Evolutionary conservation across 805 yeast species (phyloP).

Genomic region (Nematodospora valgi): DNA sequence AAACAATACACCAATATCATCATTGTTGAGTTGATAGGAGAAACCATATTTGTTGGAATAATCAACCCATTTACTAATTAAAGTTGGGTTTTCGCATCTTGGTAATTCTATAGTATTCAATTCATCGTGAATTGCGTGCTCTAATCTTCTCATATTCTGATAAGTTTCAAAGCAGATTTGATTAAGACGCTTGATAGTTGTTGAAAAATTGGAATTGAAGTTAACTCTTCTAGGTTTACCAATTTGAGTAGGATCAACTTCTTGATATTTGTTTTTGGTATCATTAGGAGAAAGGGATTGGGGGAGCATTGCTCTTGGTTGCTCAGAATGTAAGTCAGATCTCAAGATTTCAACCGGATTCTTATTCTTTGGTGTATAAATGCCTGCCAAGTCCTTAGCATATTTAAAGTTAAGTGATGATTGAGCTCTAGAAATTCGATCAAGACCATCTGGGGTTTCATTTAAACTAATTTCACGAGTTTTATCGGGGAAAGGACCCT

Average conservation of each 20-base stretch:
- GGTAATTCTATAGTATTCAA: conserved; percentile 37
- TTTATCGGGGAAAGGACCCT: conserved; percentile 75
- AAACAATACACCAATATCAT: conserved; percentile 86
- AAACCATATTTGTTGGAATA: conserved; percentile 94
- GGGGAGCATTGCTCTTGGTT: conserved; percentile 70
- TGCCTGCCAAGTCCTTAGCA: conserved; percentile 64
- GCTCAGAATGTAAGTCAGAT: conserved; percentile 67
- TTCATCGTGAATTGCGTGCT: conserved; percentile 29
- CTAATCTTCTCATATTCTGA: conserved; percentile 41
- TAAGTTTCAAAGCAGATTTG: conserved; percentile 34
- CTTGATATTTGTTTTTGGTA: conserved; percentile 82
- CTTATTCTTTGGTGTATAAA: conserved; percentile 48
- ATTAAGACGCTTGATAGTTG: conserved; percentile 37
- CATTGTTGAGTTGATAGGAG: conserved; percentile 86
- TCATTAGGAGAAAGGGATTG: conserved; percentile 90
- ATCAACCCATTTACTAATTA: conserved; percentile 96
- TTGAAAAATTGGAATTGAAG: conserved; percentile 36
- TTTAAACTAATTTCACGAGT: conserved; percentile 62
- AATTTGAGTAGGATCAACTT: conserved; percentile 44
- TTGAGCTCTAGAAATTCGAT: conserved; percentile 53
- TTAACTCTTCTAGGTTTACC: conserved; percentile 36
- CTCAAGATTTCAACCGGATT: conserved; percentile 69
- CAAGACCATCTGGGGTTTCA: conserved; percentile 56
- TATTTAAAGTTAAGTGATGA: conserved; percentile 65
- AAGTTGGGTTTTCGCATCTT: conserved; percentile 55